Base-by-base conservation (phyloP, 495 filamentous ascomycete genomes). In the Gamarada debralockiae region DNA sequence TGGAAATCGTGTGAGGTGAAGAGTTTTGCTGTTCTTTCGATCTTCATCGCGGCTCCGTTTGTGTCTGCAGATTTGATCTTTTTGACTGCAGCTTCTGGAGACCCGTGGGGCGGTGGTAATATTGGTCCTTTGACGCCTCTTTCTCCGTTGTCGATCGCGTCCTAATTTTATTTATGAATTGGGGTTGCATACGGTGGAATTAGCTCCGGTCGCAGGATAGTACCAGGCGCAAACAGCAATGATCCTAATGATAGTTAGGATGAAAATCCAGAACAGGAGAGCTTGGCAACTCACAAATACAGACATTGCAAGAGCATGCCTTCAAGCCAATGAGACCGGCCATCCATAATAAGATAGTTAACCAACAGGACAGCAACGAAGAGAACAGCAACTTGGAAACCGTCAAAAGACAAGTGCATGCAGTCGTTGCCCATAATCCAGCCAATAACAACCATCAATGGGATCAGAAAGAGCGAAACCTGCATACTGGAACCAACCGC, bases 401-500 rank as follows among this genome's bases (percentile, higher is more conserved):
- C 80, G 60, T 95, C 89, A 61, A 95, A 93, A 57, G 81, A 77
- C 7, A 93, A 76, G 24, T 80, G 85, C 88, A 87, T 92, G 3
- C 70, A 65, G 31, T 76, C 66, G 7, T 78, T 79, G 54, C 82
- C 84, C 69, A 91, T 80, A 36, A 83, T 83, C 89, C 89, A 95
- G 12, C 89, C 89, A 48, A 93, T 78, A 23, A 93, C 79, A 17
- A 92, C 81, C 54, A 86, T 75, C 40, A 93, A 69, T 0, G 89
- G 89, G 56, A 93, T 81, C 39, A 92, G 76, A 55, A 92, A 75
- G 20, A 95, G 70, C 0, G 89, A 84, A 68, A 95, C 88, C 73
- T 95, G 89, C 86, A 95, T 92, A 55, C 81, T 86, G 22, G 85
- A 89, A 46, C 89, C 89, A 12, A 95, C 82, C 5, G 87, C 87